Percentiles rank a stretch among this genome's conserved stretches.
Conservation (phyloP, 371 early-diverging fungal genomes). For the Rhizomucor miehei region DNA sequence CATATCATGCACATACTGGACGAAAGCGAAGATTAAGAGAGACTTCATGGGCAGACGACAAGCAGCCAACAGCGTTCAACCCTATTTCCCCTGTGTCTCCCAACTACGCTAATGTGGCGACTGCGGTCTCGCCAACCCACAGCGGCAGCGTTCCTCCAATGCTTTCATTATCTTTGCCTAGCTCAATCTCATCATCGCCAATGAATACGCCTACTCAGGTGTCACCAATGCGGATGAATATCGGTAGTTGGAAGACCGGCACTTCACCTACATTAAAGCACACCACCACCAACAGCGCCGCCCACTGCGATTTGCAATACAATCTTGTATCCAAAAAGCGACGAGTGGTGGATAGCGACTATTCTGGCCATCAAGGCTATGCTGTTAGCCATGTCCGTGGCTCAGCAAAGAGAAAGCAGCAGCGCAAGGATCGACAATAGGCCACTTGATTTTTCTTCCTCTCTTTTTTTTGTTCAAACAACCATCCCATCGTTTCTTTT, state of each 20-base stretch:
- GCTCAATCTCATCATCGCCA: slow-evolving; percentile 40
- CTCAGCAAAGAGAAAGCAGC: slow-evolving; percentile 6
- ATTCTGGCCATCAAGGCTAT: slow-evolving; percentile 9
- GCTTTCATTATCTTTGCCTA: slow-evolving; percentile 35
- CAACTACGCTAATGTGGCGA: not conserved
- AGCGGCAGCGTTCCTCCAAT: slow-evolving; percentile 18
- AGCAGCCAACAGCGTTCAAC: slow-evolving; percentile 1
- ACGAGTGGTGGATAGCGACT: slow-evolving; percentile 2
- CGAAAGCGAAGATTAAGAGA: slow-evolving; percentile 7
- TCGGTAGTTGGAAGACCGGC: slow-evolving; percentile 11
- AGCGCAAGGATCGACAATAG: not conserved
- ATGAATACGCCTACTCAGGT: slow-evolving; percentile 42
- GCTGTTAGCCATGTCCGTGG: slow-evolving; percentile 21
- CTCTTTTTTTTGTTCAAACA: not conserved
- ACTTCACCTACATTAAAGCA: not conserved
- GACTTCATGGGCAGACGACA: not conserved
- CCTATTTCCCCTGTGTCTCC: slow-evolving; percentile 10
- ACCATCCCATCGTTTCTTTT: too few relatives aligned
- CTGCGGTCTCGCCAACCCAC: slow-evolving; percentile 12
- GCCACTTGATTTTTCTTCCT: not conserved
- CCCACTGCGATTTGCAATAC: slow-evolving; percentile 1
- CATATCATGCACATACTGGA: slow-evolving; percentile 1
- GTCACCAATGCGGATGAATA: slow-evolving; percentile 25
- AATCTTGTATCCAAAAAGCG: slow-evolving; percentile 2
- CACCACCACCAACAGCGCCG: not conserved